Evolutionary conservation across 2,329 filamentous ascomycete genomes (phyloP), one percentile per base, ranked within the genome.

Genomic region (Epicoccum nigrum): DNA sequence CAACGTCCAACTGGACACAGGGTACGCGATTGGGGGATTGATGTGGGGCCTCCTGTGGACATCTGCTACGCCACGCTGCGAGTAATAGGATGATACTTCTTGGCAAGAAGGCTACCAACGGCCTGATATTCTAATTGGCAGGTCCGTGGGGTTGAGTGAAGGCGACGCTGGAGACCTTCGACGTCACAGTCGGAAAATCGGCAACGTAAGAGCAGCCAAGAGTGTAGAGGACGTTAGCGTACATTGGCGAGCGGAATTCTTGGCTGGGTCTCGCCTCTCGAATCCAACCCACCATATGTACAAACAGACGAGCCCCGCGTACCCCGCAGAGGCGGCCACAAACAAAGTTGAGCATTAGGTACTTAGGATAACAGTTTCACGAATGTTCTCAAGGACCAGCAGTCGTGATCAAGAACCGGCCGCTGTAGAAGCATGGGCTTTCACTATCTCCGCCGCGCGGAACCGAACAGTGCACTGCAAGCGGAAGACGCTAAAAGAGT

Each of bases 241-340:
- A 19, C 2, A 38, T 59, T 35, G 62, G 57, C 59, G 51, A 59
- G 65, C 63, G 65, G 63, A 62, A 64, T 30, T 58, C 65, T 63
- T 62, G 66, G 60, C 60, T 45, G 53, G 53, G 46, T 51, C 55
- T 56, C 33, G 41, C 37, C 31, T 27, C 33, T 38, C 45, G 17
- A 27, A 7, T 28, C 49, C 33, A 42, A 32, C 50, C 50, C 56
- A 55, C 57, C 48, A 46, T 15, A 21, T 13, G n/a, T 8, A 9
- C 7, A 17, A 30, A 35, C 39, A 4, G 12, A 21, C 20, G 27
- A 38, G 47, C 55, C 52, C 60, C 59, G 49, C 59, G 52, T 60
- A 52, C 57, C 53, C 56, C 48, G 52, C 38, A 15, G 27, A 8
- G 15, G 8, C 21, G 23, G 9, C 37, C 6, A 2, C 15, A 17